Percentiles rank a stretch among this genome's conserved stretches.
phyloP scores from a whole-genome alignment of 768 basidiomycete species.

The Psilocybe sp. region DNA sequence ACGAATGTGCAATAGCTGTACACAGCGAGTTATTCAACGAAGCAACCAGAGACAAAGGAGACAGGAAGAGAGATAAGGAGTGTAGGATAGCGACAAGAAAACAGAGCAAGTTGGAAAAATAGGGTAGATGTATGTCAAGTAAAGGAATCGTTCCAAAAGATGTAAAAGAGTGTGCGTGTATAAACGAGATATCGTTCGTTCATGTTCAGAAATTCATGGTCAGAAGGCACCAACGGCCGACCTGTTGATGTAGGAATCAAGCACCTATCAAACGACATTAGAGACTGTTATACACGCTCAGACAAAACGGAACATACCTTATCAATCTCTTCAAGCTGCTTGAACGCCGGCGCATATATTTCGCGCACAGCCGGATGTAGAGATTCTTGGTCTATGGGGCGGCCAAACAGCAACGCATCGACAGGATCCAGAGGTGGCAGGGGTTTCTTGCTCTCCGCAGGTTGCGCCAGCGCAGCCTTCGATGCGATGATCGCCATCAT shows the following conservation, averaged over 20 bases:
- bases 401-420: constrained; percentile 73
- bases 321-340: constrained; percentile 77
- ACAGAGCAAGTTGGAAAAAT: too few relatives aligned
- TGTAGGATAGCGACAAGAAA: too few relatives aligned
- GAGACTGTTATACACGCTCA: neutral
- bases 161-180: neutral
- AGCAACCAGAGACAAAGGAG: too few relatives aligned
- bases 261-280: constrained; percentile 17
- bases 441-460: constrained; percentile 29
- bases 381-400: constrained; percentile 52
- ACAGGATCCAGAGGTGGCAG: constrained; percentile 52
- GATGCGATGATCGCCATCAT: constrained; percentile 90
- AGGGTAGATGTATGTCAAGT: too few relatives aligned
- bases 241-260: constrained; percentile 28
- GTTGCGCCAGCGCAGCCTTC: constrained; percentile 30
- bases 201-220: constrained; percentile 16
- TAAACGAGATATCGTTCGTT: neutral
- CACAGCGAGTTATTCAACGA: too few relatives aligned
- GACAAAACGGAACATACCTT: constrained; percentile 42
- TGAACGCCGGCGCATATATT: constrained; percentile 68
- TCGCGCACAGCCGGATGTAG: constrained; percentile 73
- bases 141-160: too few relatives aligned
- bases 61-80: too few relatives aligned
- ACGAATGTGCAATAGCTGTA: too few relatives aligned
- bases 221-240: constrained; percentile 29